A percentile compares a stretch with the other conserved stretches of the same genome.
These are phyloP conservation scores for Stevia rebaudiana DNA, from an alignment of 140 eudicot species.

Conservation along the genomic window DNA sequence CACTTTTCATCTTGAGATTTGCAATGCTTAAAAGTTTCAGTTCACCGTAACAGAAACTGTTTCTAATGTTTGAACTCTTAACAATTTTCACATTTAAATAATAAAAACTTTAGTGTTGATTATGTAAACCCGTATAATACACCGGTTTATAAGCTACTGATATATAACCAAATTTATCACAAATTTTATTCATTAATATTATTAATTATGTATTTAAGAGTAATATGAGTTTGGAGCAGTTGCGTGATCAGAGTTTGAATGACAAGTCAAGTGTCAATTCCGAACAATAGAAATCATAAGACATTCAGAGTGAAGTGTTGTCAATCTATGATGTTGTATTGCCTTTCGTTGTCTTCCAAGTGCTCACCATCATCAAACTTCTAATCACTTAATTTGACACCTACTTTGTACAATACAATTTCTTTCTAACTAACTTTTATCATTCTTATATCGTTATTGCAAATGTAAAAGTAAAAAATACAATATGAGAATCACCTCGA, in stretches of 20 bases:
- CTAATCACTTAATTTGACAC: background rate
- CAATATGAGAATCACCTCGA: too few species aligned
- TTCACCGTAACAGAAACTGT: too few species aligned
- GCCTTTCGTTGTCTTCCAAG: slow-evolving; percentile 15
- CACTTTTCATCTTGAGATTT: too few species aligned
- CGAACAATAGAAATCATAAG: slow-evolving; percentile 53
- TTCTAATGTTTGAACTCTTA: too few species aligned
- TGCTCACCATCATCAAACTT: slow-evolving; percentile 17
- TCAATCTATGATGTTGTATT: slow-evolving; percentile 33
- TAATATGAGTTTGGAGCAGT: background rate
- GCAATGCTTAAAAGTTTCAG: too few species aligned
- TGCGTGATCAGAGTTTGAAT: slow-evolving; percentile 25
- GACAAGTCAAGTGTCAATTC: slow-evolving; percentile 73
- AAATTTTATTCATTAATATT: background rate
- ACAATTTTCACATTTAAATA: too few species aligned
- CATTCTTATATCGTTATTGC: background rate
- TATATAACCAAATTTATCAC: too few species aligned
- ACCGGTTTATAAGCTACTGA: too few species aligned
- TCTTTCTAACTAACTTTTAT: background rate
- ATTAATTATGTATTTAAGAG: background rate
- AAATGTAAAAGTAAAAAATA: too few species aligned
- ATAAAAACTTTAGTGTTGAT: too few species aligned
- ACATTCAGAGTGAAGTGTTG: slow-evolving; percentile 51
- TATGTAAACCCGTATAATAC: too few species aligned
- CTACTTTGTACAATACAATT: background rate